Conservation (phyloP, 2,329 filamentous ascomycete species). For the Didymella segeticola region DNA sequence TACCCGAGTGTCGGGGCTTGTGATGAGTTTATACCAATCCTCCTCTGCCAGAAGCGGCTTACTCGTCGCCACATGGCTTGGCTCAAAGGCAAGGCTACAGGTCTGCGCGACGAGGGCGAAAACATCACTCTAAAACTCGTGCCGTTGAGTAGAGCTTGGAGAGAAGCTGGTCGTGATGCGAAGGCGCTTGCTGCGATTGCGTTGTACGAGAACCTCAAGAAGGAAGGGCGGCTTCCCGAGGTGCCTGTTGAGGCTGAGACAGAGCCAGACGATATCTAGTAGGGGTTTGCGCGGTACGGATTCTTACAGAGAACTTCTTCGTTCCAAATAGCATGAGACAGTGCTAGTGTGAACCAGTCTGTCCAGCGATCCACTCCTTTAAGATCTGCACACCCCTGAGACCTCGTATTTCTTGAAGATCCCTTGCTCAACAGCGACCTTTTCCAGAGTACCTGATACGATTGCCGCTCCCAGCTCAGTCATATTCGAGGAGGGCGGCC, state of each 20-base stretch:
- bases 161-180: slow-evolving; percentile 60
- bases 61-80: slow-evolving; percentile 56
- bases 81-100: slow-evolving; percentile 61
- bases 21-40: slow-evolving; percentile 66
- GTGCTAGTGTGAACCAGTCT: too few species aligned
- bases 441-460: too few species aligned
- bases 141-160: slow-evolving; percentile 60
- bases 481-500: too few species aligned
- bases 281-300: neutral
- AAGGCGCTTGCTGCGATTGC: slow-evolving; percentile 64
- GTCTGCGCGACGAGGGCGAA: slow-evolving; percentile 62
- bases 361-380: too few species aligned
- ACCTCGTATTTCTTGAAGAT: too few species aligned
- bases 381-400: too few species aligned
- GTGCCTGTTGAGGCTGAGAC: slow-evolving; percentile 26
- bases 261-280: slow-evolving; percentile 12
- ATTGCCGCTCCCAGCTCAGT: too few species aligned
- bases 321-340: too few species aligned
- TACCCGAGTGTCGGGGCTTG: slow-evolving; percentile 64
- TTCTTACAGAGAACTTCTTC: neutral
- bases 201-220: slow-evolving; percentile 60
- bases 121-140: slow-evolving; percentile 66
- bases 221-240: slow-evolving; percentile 52
- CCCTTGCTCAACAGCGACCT: too few species aligned
- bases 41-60: slow-evolving; percentile 62